Evolutionary conservation across 768 basidiomycete genomes (phyloP).

Genomic region (Rhodotorula babjevae): DNA sequence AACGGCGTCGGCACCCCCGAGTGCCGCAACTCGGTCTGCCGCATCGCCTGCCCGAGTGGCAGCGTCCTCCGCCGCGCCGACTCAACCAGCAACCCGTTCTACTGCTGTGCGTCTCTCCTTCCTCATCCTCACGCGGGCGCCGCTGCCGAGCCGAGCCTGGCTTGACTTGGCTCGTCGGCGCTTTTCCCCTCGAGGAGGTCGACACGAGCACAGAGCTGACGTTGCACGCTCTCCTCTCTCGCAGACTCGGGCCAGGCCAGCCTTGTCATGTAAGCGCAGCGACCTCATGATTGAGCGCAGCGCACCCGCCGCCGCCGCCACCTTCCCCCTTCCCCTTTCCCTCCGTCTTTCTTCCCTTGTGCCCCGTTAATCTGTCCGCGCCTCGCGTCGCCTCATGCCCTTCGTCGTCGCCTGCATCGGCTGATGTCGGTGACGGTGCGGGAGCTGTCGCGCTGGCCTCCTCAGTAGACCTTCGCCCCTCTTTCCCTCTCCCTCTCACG

Average conservation of each 20-base stretch:
- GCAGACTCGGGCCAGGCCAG: slow-evolving; percentile 13
- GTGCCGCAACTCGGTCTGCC: slow-evolving; percentile 16
- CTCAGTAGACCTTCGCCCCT: neutral
- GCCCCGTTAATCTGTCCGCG: neutral
- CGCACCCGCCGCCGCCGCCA: no score
- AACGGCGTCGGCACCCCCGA: slow-evolving; percentile 22
- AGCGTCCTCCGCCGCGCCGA: slow-evolving; percentile 19
- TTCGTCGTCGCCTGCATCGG: neutral
- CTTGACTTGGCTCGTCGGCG: no score
- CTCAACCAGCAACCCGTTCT: slow-evolving; percentile 21
- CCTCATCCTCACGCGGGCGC: no score
- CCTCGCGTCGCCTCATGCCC: neutral
- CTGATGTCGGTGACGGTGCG: no score
- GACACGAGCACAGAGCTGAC: no score
- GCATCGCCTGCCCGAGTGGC: slow-evolving; percentile 17
- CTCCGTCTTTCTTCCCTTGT: neutral
- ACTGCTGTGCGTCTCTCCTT: slow-evolving; percentile 11
- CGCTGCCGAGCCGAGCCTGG: no score
- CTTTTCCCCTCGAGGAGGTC: no score
- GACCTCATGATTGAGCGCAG: no score
- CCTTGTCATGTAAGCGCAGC: neutral
- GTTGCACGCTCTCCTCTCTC: no score
- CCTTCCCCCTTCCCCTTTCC: no score
- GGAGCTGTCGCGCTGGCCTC: no score
- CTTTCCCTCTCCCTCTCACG: no score